These are phyloP conservation scores for Botryotinia globosa DNA, from an alignment of 2,329 filamentous ascomycete genomes.

Conservation along the genomic window DNA sequence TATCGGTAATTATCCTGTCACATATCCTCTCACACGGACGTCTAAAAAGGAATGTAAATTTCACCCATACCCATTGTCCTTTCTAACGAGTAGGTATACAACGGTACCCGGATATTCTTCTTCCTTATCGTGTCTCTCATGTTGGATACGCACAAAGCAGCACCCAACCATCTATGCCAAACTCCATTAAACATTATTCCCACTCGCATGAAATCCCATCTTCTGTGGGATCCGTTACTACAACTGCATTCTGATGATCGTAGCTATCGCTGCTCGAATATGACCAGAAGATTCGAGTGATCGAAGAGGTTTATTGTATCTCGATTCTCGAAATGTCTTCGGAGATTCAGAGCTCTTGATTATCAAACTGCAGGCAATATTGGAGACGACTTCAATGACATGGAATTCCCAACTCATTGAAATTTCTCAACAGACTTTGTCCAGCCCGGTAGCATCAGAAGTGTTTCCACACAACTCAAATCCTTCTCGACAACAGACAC, in stretches of 20 bases:
- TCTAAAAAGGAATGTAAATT: too few species aligned
- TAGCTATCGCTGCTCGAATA: background rate
- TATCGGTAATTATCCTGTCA: too few species aligned
- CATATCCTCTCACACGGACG: too few species aligned
- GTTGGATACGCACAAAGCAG: fast-evolving
- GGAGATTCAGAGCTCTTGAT: background rate
- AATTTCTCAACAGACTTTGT: background rate
- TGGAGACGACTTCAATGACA: background rate
- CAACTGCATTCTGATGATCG: background rate
- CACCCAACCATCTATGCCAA: background rate
- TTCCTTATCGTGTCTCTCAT: background rate
- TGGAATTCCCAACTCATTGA: fast-evolving
- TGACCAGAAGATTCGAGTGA: background rate
- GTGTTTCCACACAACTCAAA: background rate
- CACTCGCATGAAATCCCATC: background rate
- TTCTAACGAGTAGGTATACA: too few species aligned
- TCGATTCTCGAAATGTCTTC: background rate
- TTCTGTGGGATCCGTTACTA: background rate
- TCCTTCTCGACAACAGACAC: constrained; percentile 3
- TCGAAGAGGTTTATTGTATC: background rate
- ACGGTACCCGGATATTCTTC: background rate
- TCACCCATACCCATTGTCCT: too few species aligned
- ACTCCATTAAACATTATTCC: background rate
- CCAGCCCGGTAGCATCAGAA: background rate
- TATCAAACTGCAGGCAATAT: background rate